Evolutionary conservation across 2,329 filamentous ascomycete species (phyloP).

Genomic region (Cordyceps tenuipes): DNA sequence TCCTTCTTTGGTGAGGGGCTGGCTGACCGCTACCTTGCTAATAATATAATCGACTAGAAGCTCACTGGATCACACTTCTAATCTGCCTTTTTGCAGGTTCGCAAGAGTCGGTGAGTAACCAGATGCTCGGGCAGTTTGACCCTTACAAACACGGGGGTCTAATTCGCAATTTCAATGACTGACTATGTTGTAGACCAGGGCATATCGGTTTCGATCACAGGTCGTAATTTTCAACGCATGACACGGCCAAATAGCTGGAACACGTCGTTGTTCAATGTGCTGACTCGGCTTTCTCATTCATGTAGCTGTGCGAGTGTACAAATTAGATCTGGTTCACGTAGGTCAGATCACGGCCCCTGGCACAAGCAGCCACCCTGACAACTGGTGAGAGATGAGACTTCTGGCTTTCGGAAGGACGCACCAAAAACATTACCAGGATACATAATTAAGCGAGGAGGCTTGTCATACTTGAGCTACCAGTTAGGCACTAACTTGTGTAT

Average conservation of each 20-base stretch:
- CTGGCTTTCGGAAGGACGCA: neutral
- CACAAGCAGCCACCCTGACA: neutral
- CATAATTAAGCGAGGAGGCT: neutral
- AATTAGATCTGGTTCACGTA: too few species aligned
- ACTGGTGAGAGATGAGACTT: neutral
- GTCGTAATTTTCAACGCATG: neutral
- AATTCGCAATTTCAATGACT: neutral
- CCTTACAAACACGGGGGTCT: neutral
- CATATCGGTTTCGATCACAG: too few species aligned
- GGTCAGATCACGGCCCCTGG: neutral
- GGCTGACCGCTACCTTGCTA: neutral
- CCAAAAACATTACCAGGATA: neutral
- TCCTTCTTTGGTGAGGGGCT: neutral
- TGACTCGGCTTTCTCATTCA: neutral
- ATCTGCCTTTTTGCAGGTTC: neutral
- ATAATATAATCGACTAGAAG: neutral
- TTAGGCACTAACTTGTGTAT: too few species aligned
- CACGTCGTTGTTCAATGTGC: neutral
- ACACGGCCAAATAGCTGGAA: neutral
- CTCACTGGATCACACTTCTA: neutral
- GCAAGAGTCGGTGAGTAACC: conserved; percentile 1
- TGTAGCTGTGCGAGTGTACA: too few species aligned
- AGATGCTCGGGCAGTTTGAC: neutral
- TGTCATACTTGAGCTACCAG: too few species aligned
- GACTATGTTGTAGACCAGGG: too few species aligned